These are phyloP conservation scores for Daphne laureola DNA, from an alignment of 441 rosid species.

Conservation along the genomic window DNA sequence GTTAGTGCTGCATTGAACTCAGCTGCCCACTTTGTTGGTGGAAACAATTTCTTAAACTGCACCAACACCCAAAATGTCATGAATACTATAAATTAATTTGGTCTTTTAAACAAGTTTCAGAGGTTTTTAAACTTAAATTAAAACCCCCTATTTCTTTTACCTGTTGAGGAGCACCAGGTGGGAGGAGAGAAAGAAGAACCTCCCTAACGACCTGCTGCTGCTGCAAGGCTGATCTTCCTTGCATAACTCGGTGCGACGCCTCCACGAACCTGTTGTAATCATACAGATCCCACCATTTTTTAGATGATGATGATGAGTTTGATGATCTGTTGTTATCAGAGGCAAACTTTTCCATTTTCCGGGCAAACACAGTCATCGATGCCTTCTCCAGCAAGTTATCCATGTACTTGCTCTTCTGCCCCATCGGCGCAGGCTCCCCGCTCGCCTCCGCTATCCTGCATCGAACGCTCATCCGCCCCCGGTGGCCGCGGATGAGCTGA, in stretches of 20 bases:
- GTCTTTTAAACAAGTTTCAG: too few relatives aligned
- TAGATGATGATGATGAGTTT: too few relatives aligned
- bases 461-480: conserved; percentile 19
- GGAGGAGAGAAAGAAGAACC: conserved; percentile 85
- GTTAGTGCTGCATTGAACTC: conserved; percentile 93
- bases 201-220: conserved; percentile 86
- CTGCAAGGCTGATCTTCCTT: conserved; percentile 59
- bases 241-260: conserved; percentile 81
- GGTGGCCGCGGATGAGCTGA: conserved; percentile 18
- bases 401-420: conserved; percentile 67
- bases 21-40: conserved; percentile 90
- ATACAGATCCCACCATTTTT: conserved; percentile 33
- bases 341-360: conserved; percentile 89
- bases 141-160: conserved; percentile 11
- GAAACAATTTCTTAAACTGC: conserved; percentile 86
- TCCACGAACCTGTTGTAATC: conserved; percentile 80
- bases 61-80: background rate
- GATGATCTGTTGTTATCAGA: too few relatives aligned
- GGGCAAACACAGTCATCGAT: conserved; percentile 77
- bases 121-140: too few relatives aligned
- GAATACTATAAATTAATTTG: background rate
- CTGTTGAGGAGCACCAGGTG: conserved; percentile 91
- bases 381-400: conserved; percentile 76
- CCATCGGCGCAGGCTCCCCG: conserved; percentile 83
- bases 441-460: conserved; percentile 77